phyloP scores from a whole-genome alignment of 2,329 filamentous ascomycete genomes.

The Colletotrichum lindemuthianum region DNA sequence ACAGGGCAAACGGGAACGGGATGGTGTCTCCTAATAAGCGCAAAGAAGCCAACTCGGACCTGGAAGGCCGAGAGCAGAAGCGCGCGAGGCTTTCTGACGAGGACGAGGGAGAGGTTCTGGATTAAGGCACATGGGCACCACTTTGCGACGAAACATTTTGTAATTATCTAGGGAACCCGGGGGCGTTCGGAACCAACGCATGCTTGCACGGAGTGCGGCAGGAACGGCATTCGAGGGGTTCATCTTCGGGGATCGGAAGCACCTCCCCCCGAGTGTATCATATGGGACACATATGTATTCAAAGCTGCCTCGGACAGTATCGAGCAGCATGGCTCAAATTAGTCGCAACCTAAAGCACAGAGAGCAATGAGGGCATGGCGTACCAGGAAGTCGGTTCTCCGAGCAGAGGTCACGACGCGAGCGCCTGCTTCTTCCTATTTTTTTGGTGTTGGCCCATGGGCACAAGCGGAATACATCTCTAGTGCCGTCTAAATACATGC shows the following conservation, averaged over 20 bases:
- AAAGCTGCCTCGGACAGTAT: not conserved
- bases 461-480: too few relatives aligned
- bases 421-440: conserved; percentile 15
- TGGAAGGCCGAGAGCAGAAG: conserved; percentile 53
- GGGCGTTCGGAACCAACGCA: conserved; percentile 23
- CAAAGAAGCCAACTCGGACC: conserved; percentile 51
- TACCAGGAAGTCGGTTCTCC: conserved; percentile 2
- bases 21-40: conserved; percentile 53
- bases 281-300: not conserved
- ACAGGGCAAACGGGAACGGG: conserved; percentile 42
- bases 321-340: not conserved
- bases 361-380: conserved; percentile 14
- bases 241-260: conserved; percentile 1
- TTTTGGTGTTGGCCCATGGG: too few relatives aligned
- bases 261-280: conserved; percentile 17
- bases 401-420: conserved; percentile 18
- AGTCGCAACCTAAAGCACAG: not conserved
- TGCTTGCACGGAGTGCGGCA: conserved; percentile 3
- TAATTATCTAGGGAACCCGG: conserved; percentile 22
- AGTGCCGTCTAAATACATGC: too few relatives aligned
- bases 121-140: conserved; percentile 7
- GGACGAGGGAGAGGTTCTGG: conserved; percentile 58
- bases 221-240: not conserved
- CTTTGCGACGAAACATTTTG: conserved; percentile 4
- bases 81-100: conserved; percentile 56